phyloP scores from a whole-genome alignment of 345 rosid species.

The Sisymbrium irio region DNA sequence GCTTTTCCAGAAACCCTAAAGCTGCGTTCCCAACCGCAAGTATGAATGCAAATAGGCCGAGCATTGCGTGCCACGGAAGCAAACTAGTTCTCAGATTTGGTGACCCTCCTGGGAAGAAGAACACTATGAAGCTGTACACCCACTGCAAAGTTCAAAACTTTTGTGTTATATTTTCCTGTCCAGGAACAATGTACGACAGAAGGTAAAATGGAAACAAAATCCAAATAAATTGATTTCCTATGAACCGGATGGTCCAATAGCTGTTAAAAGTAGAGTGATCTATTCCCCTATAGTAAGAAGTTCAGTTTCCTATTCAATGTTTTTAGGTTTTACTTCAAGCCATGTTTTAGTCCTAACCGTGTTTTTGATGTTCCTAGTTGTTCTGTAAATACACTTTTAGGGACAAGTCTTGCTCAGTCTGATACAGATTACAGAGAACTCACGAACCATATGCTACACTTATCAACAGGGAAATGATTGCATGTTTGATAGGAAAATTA shows the following conservation, averaged over 20 bases:
- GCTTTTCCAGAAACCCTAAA: conserved; percentile 81
- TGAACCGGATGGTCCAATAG: not conserved
- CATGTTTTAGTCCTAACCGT: not conserved
- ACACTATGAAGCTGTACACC: conserved; percentile 73
- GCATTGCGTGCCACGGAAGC: conserved; percentile 76
- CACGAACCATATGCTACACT: not conserved
- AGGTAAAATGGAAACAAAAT: too few relatives aligned
- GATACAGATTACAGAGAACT: not conserved
- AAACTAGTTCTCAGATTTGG: conserved; percentile 40
- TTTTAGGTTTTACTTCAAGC: not conserved
- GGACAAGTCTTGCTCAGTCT: not conserved
- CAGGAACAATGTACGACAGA: not conserved
- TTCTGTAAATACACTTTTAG: not conserved
- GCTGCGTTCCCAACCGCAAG: conserved; percentile 67
- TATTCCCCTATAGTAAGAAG: not conserved
- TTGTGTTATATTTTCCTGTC: not conserved
- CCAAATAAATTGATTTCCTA: not conserved
- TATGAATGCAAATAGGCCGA: conserved; percentile 59
- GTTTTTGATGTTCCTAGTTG: not conserved
- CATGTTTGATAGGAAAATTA: not conserved
- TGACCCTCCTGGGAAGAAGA: conserved; percentile 83
- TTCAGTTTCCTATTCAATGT: not conserved
- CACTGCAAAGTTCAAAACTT: conserved; percentile 49
- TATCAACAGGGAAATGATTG: not conserved
- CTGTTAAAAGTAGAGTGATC: not conserved